These are phyloP conservation scores for Penicillium mononematosum DNA, from an alignment of 495 filamentous ascomycete genomes.

Conservation along the genomic window DNA sequence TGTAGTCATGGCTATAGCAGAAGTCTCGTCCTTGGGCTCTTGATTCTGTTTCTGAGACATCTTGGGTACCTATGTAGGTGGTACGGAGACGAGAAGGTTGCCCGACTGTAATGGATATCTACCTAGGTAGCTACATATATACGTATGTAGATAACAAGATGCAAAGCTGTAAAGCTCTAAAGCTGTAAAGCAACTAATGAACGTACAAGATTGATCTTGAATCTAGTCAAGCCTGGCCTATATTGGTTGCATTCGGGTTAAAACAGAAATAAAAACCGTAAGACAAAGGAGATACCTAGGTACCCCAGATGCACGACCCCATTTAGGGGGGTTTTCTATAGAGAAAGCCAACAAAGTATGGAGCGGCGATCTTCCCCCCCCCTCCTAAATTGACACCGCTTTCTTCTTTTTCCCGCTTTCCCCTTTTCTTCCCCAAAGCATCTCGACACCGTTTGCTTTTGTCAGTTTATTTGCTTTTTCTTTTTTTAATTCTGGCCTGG, in stretches of 20 bases:
- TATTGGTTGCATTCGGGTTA: neutral
- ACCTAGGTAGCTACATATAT: neutral
- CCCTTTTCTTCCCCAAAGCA: slow-evolving; percentile 21
- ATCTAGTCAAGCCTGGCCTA: neutral
- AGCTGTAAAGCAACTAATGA: neutral
- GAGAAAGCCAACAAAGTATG: neutral
- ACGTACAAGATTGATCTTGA: neutral
- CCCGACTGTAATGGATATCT: neutral
- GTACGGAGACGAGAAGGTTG: neutral
- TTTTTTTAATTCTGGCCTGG: slow-evolving; percentile 12
- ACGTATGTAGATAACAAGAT: neutral
- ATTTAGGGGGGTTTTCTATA: neutral
- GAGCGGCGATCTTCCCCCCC: slow-evolving; percentile 25
- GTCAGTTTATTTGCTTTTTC: slow-evolving; percentile 13
- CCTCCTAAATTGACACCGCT: slow-evolving; percentile 24
- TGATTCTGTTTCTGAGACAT: neutral
- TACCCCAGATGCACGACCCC: slow-evolving; percentile 1
- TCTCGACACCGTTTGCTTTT: slow-evolving; percentile 10
- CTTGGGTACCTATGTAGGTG: neutral
- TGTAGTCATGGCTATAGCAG: neutral
- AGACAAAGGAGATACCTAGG: slow-evolving; percentile 2
- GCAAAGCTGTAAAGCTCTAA: neutral
- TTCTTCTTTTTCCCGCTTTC: slow-evolving; percentile 32
- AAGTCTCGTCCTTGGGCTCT: neutral
- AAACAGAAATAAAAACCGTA: neutral